These are phyloP conservation scores for Neurospora sp. DNA, from an alignment of 495 filamentous ascomycete genomes.

Conservation along the genomic window DNA sequence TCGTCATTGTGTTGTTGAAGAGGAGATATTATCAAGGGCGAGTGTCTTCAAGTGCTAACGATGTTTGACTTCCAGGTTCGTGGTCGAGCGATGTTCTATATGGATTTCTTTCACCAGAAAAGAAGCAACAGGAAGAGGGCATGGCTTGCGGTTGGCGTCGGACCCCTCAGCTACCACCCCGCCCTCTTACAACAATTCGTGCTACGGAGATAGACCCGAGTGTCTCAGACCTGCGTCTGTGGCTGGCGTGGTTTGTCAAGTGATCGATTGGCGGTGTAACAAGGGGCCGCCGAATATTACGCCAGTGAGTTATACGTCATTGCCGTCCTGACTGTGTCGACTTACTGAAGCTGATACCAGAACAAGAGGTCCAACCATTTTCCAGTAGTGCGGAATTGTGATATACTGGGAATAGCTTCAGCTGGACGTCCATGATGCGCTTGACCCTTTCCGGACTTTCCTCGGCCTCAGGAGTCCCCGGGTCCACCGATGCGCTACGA, in stretches of 20 bases:
- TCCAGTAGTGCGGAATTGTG: background rate
- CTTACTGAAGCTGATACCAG: background rate
- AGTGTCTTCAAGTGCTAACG: background rate
- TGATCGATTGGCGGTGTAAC: background rate
- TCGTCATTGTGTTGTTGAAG: background rate
- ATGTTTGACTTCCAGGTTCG: background rate
- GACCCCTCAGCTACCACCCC: background rate
- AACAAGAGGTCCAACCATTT: background rate
- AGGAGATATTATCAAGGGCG: no score
- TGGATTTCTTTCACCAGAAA: background rate
- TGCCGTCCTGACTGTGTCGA: rapidly evolving
- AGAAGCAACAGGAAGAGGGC: background rate
- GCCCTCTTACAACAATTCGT: background rate
- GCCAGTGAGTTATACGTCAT: background rate
- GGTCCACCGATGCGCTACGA: background rate
- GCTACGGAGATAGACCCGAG: background rate
- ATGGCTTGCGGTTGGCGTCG: background rate
- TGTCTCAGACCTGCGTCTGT: background rate
- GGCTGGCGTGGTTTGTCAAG: background rate
- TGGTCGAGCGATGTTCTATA: background rate
- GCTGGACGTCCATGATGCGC: background rate
- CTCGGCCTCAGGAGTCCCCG: background rate
- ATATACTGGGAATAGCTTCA: background rate
- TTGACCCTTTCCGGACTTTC: background rate
- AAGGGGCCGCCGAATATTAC: background rate